phyloP scores from a whole-genome alignment of 2,329 filamentous ascomycete genomes.

The Colletotrichum coccodes region DNA sequence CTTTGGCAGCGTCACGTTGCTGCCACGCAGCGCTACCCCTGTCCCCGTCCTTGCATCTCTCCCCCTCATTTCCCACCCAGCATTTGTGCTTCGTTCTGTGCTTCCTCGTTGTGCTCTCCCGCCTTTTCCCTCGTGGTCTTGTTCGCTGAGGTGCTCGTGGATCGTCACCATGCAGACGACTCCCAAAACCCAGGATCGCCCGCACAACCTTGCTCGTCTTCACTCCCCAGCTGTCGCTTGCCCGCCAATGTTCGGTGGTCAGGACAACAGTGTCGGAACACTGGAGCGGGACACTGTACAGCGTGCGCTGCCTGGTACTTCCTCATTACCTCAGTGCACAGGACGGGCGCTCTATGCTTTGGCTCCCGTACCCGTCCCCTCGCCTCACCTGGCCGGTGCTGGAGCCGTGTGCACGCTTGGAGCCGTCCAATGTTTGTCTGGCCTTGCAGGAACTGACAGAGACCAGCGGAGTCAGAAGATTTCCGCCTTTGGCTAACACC shows the following conservation, averaged over 20 bases:
- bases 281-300: not conserved
- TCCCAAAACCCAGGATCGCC: not conserved
- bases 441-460: conserved; percentile 4
- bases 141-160: too few species aligned
- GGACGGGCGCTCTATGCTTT: not conserved
- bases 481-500: not conserved
- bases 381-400: not conserved
- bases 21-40: conserved; percentile 29
- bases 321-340: not conserved
- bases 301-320: not conserved
- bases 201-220: not conserved
- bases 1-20: conserved; percentile 32
- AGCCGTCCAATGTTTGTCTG: not conserved
- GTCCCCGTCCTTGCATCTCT: conserved; percentile 5
- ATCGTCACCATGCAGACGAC: not conserved
- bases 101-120: too few species aligned
- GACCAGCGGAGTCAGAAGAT: conserved; percentile 7
- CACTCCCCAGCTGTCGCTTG: not conserved
- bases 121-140: too few species aligned
- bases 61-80: conserved; percentile 11
- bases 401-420: not conserved
- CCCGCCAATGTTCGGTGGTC: not conserved
- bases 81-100: not conserved
- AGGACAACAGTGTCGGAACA: not conserved
- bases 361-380: not conserved